Evolutionary conservation across 495 filamentous ascomycete genomes (phyloP).

Genomic region (Parathielavia hyrcaniae): DNA sequence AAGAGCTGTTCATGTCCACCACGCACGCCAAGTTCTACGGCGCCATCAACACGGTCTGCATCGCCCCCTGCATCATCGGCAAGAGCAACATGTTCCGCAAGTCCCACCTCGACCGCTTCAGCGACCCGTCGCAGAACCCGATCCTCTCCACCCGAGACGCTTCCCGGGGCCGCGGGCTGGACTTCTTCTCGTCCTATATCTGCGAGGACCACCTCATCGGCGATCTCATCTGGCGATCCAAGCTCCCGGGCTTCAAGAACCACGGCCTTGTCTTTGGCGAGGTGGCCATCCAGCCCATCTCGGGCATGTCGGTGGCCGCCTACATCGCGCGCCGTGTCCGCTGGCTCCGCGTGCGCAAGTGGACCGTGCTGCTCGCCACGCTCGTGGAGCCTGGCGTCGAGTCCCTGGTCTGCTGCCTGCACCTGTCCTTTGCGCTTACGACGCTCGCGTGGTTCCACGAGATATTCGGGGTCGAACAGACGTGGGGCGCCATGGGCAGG

Average conservation of each 20-base stretch:
- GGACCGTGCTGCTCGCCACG: constrained; percentile 82
- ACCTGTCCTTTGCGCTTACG: constrained; percentile 72
- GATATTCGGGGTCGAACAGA: constrained; percentile 50
- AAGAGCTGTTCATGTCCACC: constrained; percentile 90
- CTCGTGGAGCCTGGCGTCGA: constrained; percentile 94
- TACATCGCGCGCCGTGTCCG: constrained; percentile 80
- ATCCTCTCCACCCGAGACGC: constrained; percentile 41
- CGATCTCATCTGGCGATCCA: constrained; percentile 74
- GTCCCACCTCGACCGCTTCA: constrained; percentile 78
- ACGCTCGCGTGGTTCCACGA: constrained; percentile 59
- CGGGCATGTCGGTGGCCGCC: constrained; percentile 66
- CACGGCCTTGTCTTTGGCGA: constrained; percentile 82
- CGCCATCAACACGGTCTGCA: constrained; percentile 85
- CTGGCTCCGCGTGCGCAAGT: constrained; percentile 92
- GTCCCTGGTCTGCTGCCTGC: constrained; percentile 71
- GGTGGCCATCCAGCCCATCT: constrained; percentile 82
- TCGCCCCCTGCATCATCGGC: constrained; percentile 91
- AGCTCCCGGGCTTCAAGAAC: constrained; percentile 57
- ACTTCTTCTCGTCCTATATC: constrained; percentile 91
- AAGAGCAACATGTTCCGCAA: constrained; percentile 98
- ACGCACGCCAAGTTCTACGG: constrained; percentile 98
- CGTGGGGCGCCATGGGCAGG: constrained; percentile 61
- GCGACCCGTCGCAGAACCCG: constrained; percentile 47
- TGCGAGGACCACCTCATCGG: constrained; percentile 97
- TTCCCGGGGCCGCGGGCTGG: constrained; percentile 59